These are phyloP conservation scores for Bipolaris victoriae DNA, from an alignment of 2,329 filamentous ascomycete species.

Conservation along the genomic window DNA sequence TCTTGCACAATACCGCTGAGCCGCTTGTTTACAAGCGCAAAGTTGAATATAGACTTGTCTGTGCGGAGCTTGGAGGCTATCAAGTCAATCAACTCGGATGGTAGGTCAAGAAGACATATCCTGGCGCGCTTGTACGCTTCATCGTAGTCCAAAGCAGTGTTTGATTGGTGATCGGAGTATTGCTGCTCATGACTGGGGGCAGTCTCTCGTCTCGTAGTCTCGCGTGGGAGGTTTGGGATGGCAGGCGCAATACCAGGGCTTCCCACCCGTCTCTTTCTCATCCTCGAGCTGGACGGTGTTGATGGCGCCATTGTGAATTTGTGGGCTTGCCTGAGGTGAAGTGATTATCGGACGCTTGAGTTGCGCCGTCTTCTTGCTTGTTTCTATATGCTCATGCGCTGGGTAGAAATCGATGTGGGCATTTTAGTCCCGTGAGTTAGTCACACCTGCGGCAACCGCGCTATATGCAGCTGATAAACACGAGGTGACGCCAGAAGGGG, in stretches of 20 bases:
- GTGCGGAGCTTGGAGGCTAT: conserved; percentile 13
- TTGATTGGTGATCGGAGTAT: not conserved
- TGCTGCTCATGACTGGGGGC: not conserved
- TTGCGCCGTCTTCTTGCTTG: not conserved
- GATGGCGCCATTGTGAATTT: conserved; percentile 11
- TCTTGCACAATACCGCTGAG: conserved; percentile 20
- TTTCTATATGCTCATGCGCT: not conserved
- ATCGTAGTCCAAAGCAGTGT: not conserved
- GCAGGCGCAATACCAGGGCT: conserved; percentile 3
- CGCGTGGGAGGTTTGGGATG: conserved; percentile 4
- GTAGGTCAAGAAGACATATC: conserved; percentile 10
- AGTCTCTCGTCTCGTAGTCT: conserved; percentile 4
- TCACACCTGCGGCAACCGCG: conserved; percentile 13
- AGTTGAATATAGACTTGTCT: conserved; percentile 1
- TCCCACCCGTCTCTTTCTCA: conserved; percentile 15
- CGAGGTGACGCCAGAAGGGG: conserved; percentile 3
- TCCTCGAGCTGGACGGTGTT: not conserved
- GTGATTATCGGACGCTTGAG: not conserved
- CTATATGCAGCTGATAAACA: conserved; percentile 11
- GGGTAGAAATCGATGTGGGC: not conserved
- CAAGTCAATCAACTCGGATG: conserved; percentile 18
- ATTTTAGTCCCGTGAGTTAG: conserved; percentile 7
- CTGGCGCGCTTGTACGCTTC: not conserved
- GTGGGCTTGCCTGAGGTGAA: not conserved
- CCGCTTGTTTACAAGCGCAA: conserved; percentile 21